A percentile compares a stretch with the other conserved stretches of the same genome.
These are phyloP conservation scores for Dictyostelium intermedium DNA, from an alignment of 78 protist genomes.

Conservation along the genomic window DNA sequence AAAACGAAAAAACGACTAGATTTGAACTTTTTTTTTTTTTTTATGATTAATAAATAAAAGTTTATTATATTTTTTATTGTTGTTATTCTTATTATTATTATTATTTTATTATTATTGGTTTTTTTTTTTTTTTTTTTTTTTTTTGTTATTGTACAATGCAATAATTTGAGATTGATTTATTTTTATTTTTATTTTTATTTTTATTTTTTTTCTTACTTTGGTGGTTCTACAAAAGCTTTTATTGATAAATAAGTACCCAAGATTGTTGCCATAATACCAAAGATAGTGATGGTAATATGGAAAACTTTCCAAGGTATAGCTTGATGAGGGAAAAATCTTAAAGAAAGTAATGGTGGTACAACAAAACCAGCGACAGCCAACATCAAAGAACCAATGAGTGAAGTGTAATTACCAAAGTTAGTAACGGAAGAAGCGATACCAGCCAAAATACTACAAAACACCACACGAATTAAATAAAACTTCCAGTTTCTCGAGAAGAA, in stretches of 20 bases:
- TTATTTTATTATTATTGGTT: background rate
- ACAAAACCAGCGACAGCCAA: constrained; percentile 63
- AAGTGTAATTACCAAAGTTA: constrained; percentile 30
- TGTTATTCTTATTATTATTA: background rate
- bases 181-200: background rate
- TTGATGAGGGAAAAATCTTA: constrained; percentile 27
- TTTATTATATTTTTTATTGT: background rate
- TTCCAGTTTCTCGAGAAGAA: constrained; percentile 58
- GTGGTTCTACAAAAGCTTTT: background rate
- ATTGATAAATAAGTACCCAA: constrained; percentile 52
- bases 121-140: background rate
- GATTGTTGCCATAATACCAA: constrained; percentile 55
- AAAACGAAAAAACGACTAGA: background rate
- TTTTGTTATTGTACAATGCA: background rate
- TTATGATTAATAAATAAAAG: background rate
- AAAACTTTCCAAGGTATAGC: background rate
- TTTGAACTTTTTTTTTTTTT: background rate
- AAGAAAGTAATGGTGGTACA: constrained; percentile 41
- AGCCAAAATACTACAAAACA: background rate
- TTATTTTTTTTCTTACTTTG: background rate
- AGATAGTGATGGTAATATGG: constrained; percentile 10
- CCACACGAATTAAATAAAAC: constrained; percentile 3
- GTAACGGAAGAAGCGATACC: constrained; percentile 27
- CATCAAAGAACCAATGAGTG: constrained; percentile 68
- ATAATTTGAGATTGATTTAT: background rate